A percentile compares a stretch with the other conserved stretches of the same genome.
Evolutionary conservation across 2,329 filamentous ascomycete species (phyloP).

Genomic region (Colletotrichum costaricense): DNA sequence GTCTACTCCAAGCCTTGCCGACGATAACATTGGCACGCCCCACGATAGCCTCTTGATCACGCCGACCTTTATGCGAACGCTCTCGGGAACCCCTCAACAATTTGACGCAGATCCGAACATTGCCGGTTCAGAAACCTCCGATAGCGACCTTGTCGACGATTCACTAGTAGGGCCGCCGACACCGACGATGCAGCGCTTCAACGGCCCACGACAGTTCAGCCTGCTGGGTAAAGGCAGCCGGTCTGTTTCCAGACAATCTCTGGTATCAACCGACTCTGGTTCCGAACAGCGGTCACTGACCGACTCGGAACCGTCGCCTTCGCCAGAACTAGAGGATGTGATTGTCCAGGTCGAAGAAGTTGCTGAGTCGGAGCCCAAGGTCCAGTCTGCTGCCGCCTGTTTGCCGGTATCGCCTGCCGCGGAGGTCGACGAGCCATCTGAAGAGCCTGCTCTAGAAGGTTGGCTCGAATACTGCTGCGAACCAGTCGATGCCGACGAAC

Average conservation of each 20-base stretch:
- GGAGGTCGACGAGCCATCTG: background rate
- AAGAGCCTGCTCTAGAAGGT: slow-evolving; percentile 26
- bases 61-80: slow-evolving; percentile 35
- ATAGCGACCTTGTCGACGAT: slow-evolving; percentile 30
- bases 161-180: slow-evolving; percentile 18
- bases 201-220: slow-evolving; percentile 31
- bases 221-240: slow-evolving; percentile 23
- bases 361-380: background rate
- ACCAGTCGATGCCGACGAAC: slow-evolving; percentile 26
- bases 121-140: slow-evolving; percentile 27
- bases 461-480: slow-evolving; percentile 37
- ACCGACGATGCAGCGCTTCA: slow-evolving; percentile 32
- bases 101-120: slow-evolving; percentile 32
- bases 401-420: background rate
- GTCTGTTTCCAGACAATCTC: slow-evolving; percentile 31
- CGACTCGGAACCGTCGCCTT: background rate
- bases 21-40: slow-evolving; percentile 37
- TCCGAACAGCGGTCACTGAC: slow-evolving; percentile 17
- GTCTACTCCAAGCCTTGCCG: slow-evolving; percentile 39
- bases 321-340: background rate
- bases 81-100: slow-evolving; percentile 22
- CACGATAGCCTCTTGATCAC: slow-evolving; percentile 38
- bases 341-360: background rate
- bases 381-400: background rate
- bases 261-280: slow-evolving; percentile 21